A percentile compares a stretch with the other conserved stretches of the same genome.
These are phyloP conservation scores for Lumnitzera littorea DNA, from an alignment of 345 rosid genomes.

Conservation along the genomic window DNA sequence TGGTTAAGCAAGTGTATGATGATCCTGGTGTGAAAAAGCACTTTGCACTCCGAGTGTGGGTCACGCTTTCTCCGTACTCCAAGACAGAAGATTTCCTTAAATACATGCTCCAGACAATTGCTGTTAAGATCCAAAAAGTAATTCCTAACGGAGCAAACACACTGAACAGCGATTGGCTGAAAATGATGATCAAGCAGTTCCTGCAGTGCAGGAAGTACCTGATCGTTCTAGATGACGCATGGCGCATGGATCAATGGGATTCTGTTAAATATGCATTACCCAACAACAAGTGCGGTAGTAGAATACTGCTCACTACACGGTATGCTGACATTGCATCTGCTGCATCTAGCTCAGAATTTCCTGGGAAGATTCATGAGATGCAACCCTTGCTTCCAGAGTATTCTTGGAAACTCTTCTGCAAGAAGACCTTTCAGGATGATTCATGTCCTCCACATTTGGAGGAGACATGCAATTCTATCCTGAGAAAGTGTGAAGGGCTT, in stretches of 20 bases:
- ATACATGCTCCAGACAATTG: slow-evolving; percentile 9
- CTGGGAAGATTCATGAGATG: slow-evolving; percentile 9
- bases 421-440: slow-evolving; percentile 12
- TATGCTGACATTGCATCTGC: slow-evolving; percentile 11
- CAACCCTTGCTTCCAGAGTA: slow-evolving; percentile 8
- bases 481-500: slow-evolving; percentile 16
- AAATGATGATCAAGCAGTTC: not conserved
- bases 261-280: slow-evolving; percentile 16
- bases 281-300: slow-evolving; percentile 7
- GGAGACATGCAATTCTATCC: slow-evolving; percentile 9
- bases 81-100: slow-evolving; percentile 12
- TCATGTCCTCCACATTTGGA: slow-evolving; percentile 12
- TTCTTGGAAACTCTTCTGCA: slow-evolving; percentile 14
- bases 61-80: slow-evolving; percentile 10
- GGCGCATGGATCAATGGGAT: slow-evolving; percentile 15
- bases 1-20: slow-evolving; percentile 13
- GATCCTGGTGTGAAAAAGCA: slow-evolving; percentile 15
- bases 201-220: slow-evolving; percentile 10
- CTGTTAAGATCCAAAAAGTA: not conserved
- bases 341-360: slow-evolving; percentile 2
- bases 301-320: slow-evolving; percentile 22
- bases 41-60: slow-evolving; percentile 12
- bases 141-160: slow-evolving; percentile 3
- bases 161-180: slow-evolving; percentile 1
- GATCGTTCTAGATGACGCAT: slow-evolving; percentile 18